A percentile compares a stretch with the other conserved stretches of the same genome.
phyloP scores from a whole-genome alignment of 208 protist genomes.

The Wallacemonas sp. region DNA sequence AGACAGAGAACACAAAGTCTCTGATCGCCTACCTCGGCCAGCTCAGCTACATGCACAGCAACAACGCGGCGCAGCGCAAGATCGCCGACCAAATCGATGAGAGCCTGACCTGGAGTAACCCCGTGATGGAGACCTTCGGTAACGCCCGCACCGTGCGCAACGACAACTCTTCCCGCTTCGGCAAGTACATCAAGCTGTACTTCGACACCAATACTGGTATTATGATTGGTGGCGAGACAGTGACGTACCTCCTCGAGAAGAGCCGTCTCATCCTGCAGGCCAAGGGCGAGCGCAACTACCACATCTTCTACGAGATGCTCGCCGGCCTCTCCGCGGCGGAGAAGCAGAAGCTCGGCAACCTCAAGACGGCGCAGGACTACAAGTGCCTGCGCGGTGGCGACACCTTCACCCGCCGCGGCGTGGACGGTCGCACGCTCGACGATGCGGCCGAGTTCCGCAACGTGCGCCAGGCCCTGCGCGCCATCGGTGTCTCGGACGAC shows the following conservation, averaged over 20 bases:
- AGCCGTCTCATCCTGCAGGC: constrained; percentile 92
- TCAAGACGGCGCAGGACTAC: constrained; percentile 82
- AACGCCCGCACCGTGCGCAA: constrained; percentile 92
- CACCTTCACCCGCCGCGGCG: constrained; percentile 79
- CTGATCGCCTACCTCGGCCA: constrained; percentile 87
- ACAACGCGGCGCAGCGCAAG: constrained; percentile 57
- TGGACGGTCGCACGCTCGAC: constrained; percentile 82
- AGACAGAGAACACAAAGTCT: constrained; percentile 94
- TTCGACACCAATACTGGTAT: constrained; percentile 85
- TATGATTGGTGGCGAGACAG: constrained; percentile 84
- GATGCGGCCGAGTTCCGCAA: constrained; percentile 87
- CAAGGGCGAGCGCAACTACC: constrained; percentile 93
- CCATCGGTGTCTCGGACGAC: constrained; percentile 54
- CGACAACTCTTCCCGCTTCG: constrained; percentile 95
- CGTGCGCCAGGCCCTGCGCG: constrained; percentile 70
- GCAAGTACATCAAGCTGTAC: constrained; percentile 95
- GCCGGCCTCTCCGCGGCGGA: constrained; percentile 68
- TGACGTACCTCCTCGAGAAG: constrained; percentile 94
- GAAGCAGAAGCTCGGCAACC: constrained; percentile 67
- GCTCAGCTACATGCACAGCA: constrained; percentile 79
- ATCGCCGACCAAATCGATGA: constrained; percentile 78
- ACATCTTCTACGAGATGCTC: constrained; percentile 97
- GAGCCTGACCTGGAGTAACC: constrained; percentile 85
- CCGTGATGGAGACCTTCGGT: constrained; percentile 95
- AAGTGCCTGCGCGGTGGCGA: constrained; percentile 85